Percentiles rank a stretch among this genome's conserved stretches.
These are phyloP conservation scores for Favolaschia claudopus DNA, from an alignment of 768 basidiomycete species.

Conservation along the genomic window DNA sequence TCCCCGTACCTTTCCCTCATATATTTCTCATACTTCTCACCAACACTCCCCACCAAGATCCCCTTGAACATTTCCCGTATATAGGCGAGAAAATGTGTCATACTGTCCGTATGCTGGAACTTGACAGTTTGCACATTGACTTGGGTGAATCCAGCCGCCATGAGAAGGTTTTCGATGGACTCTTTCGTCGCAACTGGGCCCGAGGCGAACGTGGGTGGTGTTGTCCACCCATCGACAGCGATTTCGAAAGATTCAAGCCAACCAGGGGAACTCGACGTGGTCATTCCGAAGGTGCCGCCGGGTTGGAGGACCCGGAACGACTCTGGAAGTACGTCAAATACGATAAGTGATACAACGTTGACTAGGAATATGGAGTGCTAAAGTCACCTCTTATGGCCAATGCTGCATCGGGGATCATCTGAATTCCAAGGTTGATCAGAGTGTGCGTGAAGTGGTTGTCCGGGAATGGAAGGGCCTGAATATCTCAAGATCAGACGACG, in stretches of 20 bases:
- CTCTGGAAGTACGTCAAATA: slow-evolving; percentile 1
- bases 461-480: neutral
- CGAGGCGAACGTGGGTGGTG: slow-evolving; percentile 1
- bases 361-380: no score
- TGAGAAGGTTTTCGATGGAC: neutral
- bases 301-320: slow-evolving; percentile 11
- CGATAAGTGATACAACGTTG: no score
- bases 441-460: neutral
- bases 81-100: no score
- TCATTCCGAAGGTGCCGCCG: slow-evolving; percentile 8
- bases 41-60: neutral
- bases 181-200: neutral
- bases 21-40: neutral
- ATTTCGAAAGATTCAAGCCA: slow-evolving; percentile 9
- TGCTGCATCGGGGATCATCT: neutral
- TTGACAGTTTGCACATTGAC: neutral
- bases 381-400: neutral
- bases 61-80: neutral
- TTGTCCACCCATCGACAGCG: neutral
- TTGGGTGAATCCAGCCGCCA: neutral
- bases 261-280: slow-evolving; percentile 3
- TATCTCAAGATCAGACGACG: neutral
- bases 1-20: neutral
- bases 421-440: neutral
- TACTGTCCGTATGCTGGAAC: neutral